These are phyloP conservation scores for Tolypocladium guangdongense DNA, from an alignment of 2,329 filamentous ascomycete species.

Conservation along the genomic window DNA sequence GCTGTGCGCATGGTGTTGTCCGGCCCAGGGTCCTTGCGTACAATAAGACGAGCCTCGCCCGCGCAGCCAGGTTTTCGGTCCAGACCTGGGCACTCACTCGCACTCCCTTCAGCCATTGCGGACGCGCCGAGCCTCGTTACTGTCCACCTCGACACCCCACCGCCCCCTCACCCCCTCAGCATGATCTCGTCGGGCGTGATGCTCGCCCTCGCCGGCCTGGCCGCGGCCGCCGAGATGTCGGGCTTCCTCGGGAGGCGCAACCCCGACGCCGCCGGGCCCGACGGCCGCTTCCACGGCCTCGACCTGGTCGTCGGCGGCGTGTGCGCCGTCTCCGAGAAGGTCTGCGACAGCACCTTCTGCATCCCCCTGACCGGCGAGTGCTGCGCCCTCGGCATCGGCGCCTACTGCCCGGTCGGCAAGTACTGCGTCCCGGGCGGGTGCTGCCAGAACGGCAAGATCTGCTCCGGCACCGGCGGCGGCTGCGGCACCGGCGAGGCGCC, in stretches of 20 bases:
- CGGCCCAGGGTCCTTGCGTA: neutral
- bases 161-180: neutral
- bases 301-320: slow-evolving; percentile 7
- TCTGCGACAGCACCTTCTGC: slow-evolving; percentile 18
- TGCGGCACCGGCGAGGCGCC: slow-evolving; percentile 7
- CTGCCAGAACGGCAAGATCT: slow-evolving; percentile 17
- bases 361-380: slow-evolving; percentile 18
- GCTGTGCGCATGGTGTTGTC: neutral
- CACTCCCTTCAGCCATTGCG: neutral
- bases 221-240: slow-evolving; percentile 7
- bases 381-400: slow-evolving; percentile 14
- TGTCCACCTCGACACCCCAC: neutral
- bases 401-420: slow-evolving; percentile 19
- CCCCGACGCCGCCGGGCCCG: slow-evolving; percentile 9
- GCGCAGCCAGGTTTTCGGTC: neutral
- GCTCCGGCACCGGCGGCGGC: neutral
- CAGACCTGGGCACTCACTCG: neutral
- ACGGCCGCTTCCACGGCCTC: slow-evolving; percentile 1
- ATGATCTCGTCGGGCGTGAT: slow-evolving; percentile 17
- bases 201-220: slow-evolving; percentile 13
- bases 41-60: neutral
- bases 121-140: neutral
- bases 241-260: neutral
- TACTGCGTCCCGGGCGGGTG: slow-evolving; percentile 20
- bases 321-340: slow-evolving; percentile 11